Evolutionary conservation across 495 filamentous ascomycete species (phyloP), one percentile per base, ranked within the genome.

Genomic region (Evansstolkia leycettana): DNA sequence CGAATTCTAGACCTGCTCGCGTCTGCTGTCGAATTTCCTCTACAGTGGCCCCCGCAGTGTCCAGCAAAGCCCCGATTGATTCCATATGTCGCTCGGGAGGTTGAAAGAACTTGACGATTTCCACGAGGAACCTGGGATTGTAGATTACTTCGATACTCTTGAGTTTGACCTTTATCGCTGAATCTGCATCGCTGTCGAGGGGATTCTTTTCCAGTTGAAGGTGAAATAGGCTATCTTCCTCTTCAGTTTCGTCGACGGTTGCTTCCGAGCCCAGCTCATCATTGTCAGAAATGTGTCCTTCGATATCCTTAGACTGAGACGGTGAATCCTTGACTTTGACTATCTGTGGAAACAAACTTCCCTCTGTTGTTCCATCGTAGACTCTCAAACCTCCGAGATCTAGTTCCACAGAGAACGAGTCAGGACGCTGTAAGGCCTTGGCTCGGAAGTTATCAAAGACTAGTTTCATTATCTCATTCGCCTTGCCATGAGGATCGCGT

Each of bases 21-120:
- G 92, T 98, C 60, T 98, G 90, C 55, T 94, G 86, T 24, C 90
- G 75, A 37, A 96, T 61, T 10, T 85, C 88, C 57, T 96, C 85
- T 1, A 98, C 89, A 0, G 89, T 96, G 18, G 86, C 87, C 12
- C 90, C 88, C 15, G 90, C 90, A 13, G 83, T 84, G 51, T 98
- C 90, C 70, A 98, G 76, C 31, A 98, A 66, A 16, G 89, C 90
- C 6, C 78, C 80, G 46, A 98, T 93, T 14, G 89, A 95, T 55
- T 98, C 90, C 90, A 96, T 94, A 53, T 98, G 92, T 38, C 85
- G 70, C 55, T 94, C 84, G 1, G 90, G 92, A 3, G 90, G 90
- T 36, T 88, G 81, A 65, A 98, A 96, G 63, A 98, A 98, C 38
- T 82, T 82, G 34, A 77, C 82, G 18, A 95, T 76, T 30, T 86